Conservation (phyloP, 169 alveolate genomes). For the Theileria sp. region DNA sequence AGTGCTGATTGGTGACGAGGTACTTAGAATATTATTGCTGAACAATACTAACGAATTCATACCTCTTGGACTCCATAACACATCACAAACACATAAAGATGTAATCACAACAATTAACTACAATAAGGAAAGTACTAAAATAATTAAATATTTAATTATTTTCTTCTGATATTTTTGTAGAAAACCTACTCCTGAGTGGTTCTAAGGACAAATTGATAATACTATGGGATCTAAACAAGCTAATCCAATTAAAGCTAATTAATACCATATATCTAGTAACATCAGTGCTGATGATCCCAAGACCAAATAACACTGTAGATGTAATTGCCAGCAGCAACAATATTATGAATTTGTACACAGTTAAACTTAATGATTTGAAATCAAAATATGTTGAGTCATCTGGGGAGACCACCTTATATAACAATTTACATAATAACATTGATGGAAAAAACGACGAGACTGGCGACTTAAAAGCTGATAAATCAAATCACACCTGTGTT, state of each 20-base stretch:
- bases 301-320: neutral
- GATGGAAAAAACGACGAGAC: neutral
- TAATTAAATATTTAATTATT: neutral
- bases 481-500: slow-evolving; percentile 39
- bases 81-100: slow-evolving; percentile 37
- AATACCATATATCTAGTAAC: slow-evolving; percentile 6
- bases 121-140: neutral
- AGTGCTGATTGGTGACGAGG: slow-evolving; percentile 57
- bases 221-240: slow-evolving; percentile 50
- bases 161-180: neutral
- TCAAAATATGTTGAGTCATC: neutral
- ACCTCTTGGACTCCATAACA: slow-evolving; percentile 44
- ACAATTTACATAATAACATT: too few relatives aligned
- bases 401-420: neutral
- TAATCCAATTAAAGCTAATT: slow-evolving; percentile 19
- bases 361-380: neutral
- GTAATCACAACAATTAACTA: slow-evolving; percentile 38
- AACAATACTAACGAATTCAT: slow-evolving; percentile 34
- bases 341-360: slow-evolving; percentile 4
- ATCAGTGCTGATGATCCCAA: slow-evolving; percentile 15
- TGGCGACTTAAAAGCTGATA: neutral
- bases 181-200: slow-evolving; percentile 42
- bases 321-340: slow-evolving; percentile 5
- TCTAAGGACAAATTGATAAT: slow-evolving; percentile 55
- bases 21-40: slow-evolving; percentile 46